Conservation (phyloP, 2,329 filamentous ascomycete species). For the Nigrospora oryzae region DNA sequence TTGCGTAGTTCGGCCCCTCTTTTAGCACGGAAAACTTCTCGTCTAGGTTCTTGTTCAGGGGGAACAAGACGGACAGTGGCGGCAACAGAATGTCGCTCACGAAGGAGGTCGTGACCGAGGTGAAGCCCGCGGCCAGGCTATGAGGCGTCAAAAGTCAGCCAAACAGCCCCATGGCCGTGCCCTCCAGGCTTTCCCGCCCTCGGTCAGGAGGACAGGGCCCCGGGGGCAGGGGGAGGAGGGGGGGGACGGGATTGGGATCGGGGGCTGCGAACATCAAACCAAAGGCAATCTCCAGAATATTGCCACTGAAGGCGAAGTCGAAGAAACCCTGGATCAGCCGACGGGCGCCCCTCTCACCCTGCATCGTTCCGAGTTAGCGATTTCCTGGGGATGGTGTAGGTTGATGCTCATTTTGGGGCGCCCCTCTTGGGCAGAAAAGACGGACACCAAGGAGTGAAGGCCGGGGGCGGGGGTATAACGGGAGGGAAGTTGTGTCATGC, state of each 20-base stretch:
- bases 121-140: constrained; percentile 64
- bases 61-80: constrained; percentile 59
- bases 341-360: constrained; percentile 36
- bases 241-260: no score
- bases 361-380: constrained; percentile 8
- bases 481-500: no score
- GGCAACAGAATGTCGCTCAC: constrained; percentile 64
- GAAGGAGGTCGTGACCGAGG: constrained; percentile 62
- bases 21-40: constrained; percentile 64
- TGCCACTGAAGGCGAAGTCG: constrained; percentile 67
- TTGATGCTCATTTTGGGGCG: no score
- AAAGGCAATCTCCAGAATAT: constrained; percentile 68
- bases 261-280: constrained; percentile 56
- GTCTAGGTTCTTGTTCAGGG: constrained; percentile 62
- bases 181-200: not conserved
- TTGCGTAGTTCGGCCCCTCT: constrained; percentile 43
- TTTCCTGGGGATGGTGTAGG: no score
- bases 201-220: no score
- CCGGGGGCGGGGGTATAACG: no score
- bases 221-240: no score
- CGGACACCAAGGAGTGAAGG: no score
- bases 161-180: not conserved
- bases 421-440: no score
- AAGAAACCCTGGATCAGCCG: constrained; percentile 55
- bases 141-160: not conserved